Conservation (phyloP, 2,329 filamentous ascomycete species). For the Calonectria naviculata region DNA sequence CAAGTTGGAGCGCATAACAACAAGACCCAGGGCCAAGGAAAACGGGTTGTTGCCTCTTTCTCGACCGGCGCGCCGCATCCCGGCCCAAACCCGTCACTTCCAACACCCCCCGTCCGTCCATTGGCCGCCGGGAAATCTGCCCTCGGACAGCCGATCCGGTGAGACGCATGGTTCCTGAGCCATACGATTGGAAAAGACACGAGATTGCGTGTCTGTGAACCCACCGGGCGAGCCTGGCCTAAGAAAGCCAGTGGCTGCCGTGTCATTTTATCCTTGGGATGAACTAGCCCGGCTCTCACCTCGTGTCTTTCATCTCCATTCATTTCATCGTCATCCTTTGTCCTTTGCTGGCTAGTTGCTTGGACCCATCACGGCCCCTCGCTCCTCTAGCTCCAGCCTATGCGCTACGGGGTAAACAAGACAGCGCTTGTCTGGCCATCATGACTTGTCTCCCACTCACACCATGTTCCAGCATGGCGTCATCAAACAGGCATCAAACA, state of each 20-base stretch:
- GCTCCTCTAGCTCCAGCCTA: not conserved
- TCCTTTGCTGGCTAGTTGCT: not conserved
- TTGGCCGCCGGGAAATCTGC: not conserved
- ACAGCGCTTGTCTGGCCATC: not conserved
- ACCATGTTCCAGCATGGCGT: not conserved
- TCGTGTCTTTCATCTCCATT: not conserved
- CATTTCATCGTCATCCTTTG: not conserved
- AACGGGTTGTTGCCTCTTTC: not conserved
- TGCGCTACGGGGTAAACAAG: not conserved
- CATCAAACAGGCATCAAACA: not conserved
- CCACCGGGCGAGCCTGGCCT: not conserved
- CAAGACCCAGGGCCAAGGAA: not conserved
- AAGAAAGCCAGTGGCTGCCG: not conserved
- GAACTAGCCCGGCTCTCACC: not conserved
- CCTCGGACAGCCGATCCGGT: not conserved
- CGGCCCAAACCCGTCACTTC: not conserved
- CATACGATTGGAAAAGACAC: constrained; percentile 11
- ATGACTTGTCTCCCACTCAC: not conserved
- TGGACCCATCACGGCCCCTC: not conserved
- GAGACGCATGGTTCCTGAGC: constrained; percentile 13
- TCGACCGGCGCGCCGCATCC: not conserved
- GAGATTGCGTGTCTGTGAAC: constrained; percentile 14
- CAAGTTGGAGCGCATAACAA: not conserved
- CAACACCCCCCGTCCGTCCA: not conserved
- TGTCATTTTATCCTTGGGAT: not conserved